These are phyloP conservation scores for Fusarium nurragi DNA, from an alignment of 2,329 filamentous ascomycete species.

Conservation along the genomic window DNA sequence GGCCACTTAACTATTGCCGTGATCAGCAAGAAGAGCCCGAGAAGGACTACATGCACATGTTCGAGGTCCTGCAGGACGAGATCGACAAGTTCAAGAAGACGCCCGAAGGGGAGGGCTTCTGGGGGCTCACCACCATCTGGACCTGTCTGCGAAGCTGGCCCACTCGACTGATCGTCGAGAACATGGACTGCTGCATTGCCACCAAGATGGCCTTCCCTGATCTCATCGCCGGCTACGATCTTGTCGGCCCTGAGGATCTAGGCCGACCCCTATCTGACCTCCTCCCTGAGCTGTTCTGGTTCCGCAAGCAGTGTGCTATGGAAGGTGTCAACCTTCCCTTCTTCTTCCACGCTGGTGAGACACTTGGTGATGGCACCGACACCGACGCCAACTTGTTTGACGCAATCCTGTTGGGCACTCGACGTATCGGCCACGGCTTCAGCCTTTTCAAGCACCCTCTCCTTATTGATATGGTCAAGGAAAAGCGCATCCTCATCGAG, in stretches of 20 bases:
- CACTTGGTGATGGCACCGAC: conserved; percentile 75
- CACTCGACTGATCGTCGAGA: conserved; percentile 74
- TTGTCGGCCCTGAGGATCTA: conserved; percentile 87
- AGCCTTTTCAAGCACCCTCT: conserved; percentile 92
- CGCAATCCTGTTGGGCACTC: conserved; percentile 84
- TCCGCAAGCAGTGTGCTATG: conserved; percentile 83
- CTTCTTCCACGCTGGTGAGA: conserved; percentile 95
- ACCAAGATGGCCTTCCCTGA: conserved; percentile 83
- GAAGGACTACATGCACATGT: conserved; percentile 73
- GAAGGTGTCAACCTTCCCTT: conserved; percentile 87
- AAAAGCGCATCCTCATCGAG: conserved; percentile 88
- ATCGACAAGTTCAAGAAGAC: conserved; percentile 77
- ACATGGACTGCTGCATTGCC: conserved; percentile 88
- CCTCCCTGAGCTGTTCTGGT: conserved; percentile 90
- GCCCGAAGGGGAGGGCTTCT: conserved; percentile 78
- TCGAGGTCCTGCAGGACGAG: conserved; percentile 79
- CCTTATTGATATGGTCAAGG: conserved; percentile 86
- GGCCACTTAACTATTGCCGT: conserved; percentile 74
- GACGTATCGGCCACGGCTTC: conserved; percentile 90
- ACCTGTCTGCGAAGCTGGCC: conserved; percentile 73
- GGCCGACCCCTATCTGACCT: conserved; percentile 80
- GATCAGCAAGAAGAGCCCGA: conserved; percentile 73
- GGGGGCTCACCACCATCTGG: conserved; percentile 88
- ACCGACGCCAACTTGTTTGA: conserved; percentile 89
- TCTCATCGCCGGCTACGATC: conserved; percentile 85